phyloP scores from a whole-genome alignment of 805 yeast species.

The Hyphopichia homilentoma region DNA sequence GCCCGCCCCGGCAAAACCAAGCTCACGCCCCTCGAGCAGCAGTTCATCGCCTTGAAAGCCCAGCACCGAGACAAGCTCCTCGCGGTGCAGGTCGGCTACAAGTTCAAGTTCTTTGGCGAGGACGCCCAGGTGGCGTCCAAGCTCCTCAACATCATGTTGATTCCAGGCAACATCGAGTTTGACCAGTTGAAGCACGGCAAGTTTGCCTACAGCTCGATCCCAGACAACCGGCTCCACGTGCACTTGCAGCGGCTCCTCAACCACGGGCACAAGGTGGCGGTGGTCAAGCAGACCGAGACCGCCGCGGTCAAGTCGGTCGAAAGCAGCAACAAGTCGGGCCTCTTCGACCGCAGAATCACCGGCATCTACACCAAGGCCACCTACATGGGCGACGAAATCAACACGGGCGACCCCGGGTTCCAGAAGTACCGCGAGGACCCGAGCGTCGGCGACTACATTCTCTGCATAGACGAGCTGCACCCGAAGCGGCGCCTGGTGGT shows the following conservation, averaged over 20 bases:
- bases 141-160: conserved; percentile 63
- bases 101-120: conserved; percentile 79
- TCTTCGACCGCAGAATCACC: conserved; percentile 67
- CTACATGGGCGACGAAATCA: conserved; percentile 58
- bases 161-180: conserved; percentile 62
- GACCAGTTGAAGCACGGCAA: conserved; percentile 54
- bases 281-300: conserved; percentile 82
- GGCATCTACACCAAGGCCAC: conserved; percentile 82
- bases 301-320: conserved; percentile 65
- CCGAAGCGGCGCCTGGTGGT: conserved; percentile 41
- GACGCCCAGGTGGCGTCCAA: conserved; percentile 74
- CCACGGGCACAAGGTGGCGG: conserved; percentile 76
- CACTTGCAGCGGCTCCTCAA: conserved; percentile 72
- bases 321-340: conserved; percentile 32
- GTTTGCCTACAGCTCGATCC: conserved; percentile 84
- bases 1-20: conserved; percentile 5
- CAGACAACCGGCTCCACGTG: conserved; percentile 68
- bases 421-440: conserved; percentile 16
- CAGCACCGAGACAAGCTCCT: conserved; percentile 63
- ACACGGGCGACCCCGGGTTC: conserved; percentile 13
- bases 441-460: conserved; percentile 40
- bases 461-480: conserved; percentile 33
- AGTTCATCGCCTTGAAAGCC: conserved; percentile 63
- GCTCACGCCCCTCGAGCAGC: conserved; percentile 74
- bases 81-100: conserved; percentile 88